phyloP scores from a whole-genome alignment of 73 alveolate genomes.

The Paraurostyla sp. region DNA sequence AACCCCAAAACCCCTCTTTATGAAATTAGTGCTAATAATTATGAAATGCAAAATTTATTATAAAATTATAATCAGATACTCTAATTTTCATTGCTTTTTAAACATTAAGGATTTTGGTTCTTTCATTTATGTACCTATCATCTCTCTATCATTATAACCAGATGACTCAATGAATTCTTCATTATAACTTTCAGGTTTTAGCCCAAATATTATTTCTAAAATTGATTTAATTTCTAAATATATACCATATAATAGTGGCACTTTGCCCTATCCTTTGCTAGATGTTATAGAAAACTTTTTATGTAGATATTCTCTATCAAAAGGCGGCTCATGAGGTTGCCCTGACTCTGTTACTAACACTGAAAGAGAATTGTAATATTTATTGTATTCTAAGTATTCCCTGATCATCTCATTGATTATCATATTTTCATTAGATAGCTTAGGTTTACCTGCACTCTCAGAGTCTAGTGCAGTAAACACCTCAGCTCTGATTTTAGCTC shows the following conservation, averaged over 20 bases:
- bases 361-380: conserved; percentile 85
- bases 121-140: neutral
- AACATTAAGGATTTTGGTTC: neutral
- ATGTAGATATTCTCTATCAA: conserved; percentile 91
- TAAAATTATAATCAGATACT: too few relatives aligned
- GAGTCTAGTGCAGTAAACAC: conserved; percentile 94
- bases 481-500: conserved; percentile 95
- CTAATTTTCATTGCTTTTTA: conserved; percentile 1
- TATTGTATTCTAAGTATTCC: conserved; percentile 94
- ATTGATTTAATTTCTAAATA: neutral
- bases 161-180: neutral
- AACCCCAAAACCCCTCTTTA: too few relatives aligned
- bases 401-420: conserved; percentile 96
- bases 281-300: conserved; percentile 79
- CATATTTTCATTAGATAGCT: conserved; percentile 93
- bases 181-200: neutral
- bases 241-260: conserved; percentile 23
- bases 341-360: conserved; percentile 96
- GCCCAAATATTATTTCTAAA: neutral
- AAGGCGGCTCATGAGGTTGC: conserved; percentile 92
- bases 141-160: neutral
- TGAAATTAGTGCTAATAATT: too few relatives aligned
- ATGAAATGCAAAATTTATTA: too few relatives aligned
- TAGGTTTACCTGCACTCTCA: conserved; percentile 86
- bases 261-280: conserved; percentile 5